A percentile compares a stretch with the other conserved stretches of the same genome.
These are phyloP conservation scores for Arxiozyma slooffiae DNA, from an alignment of 1,139 yeast genomes.

Conservation along the genomic window DNA sequence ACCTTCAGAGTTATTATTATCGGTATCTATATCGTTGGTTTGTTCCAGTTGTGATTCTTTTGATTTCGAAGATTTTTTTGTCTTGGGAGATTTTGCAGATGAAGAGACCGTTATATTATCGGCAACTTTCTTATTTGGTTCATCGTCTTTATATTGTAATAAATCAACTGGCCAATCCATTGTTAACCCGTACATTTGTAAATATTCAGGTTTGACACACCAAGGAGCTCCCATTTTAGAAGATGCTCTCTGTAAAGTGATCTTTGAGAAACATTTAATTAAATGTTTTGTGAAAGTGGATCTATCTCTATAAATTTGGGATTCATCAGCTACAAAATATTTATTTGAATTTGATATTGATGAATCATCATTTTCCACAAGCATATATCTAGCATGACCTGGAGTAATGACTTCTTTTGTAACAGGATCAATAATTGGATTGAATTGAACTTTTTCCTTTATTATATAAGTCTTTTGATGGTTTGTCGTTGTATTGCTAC, in stretches of 20 bases:
- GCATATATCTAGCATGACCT: conserved; percentile 62
- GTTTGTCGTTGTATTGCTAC: conserved; percentile 7
- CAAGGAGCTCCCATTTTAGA: conserved; percentile 90
- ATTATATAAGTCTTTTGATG: conserved; percentile 41
- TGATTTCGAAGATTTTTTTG: too few relatives aligned
- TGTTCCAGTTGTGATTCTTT: not conserved
- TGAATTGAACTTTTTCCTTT: conserved; percentile 50
- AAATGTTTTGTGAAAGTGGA: conserved; percentile 82
- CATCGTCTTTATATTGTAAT: conserved; percentile 27
- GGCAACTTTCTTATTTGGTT: conserved; percentile 13
- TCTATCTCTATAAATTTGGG: conserved; percentile 70
- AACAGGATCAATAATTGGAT: conserved; percentile 31
- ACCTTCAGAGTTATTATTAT: not conserved
- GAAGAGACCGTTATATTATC: not conserved
- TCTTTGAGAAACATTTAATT: conserved; percentile 78
- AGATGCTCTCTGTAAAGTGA: conserved; percentile 66
- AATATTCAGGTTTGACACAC: conserved; percentile 75
- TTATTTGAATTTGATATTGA: conserved; percentile 28
- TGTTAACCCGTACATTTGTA: conserved; percentile 33
- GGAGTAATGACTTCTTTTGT: conserved; percentile 42
- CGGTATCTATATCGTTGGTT: not conserved
- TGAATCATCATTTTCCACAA: conserved; percentile 37
- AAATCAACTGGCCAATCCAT: conserved; percentile 30
- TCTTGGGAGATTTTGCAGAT: not conserved
- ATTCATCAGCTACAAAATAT: conserved; percentile 64